Evolutionary conservation across 2,329 filamentous ascomycete genomes (phyloP).

Genomic region (Hypoxylon sp.): DNA sequence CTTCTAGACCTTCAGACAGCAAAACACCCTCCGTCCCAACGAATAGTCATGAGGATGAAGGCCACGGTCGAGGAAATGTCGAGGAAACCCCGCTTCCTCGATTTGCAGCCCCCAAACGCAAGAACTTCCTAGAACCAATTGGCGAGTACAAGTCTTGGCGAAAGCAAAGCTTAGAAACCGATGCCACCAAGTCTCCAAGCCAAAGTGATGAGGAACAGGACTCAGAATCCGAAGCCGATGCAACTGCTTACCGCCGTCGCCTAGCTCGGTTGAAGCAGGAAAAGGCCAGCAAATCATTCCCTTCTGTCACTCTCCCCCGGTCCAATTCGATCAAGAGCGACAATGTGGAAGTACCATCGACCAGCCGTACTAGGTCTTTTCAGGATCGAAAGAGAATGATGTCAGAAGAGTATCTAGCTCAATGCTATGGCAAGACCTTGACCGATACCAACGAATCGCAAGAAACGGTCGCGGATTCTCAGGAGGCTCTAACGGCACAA

Average conservation of each 20-base stretch:
- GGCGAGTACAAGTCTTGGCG: constrained; percentile 49
- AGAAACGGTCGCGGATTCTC: constrained; percentile 54
- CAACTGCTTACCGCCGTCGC: constrained; percentile 47
- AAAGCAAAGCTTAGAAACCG: constrained; percentile 37
- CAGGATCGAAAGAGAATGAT: constrained; percentile 7
- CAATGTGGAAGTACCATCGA: constrained; percentile 54
- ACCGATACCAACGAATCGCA: constrained; percentile 49
- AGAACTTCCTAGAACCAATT: constrained; percentile 50
- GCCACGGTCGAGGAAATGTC: constrained; percentile 31
- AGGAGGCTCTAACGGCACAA: constrained; percentile 42
- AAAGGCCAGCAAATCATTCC: constrained; percentile 50
- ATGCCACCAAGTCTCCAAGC: constrained; percentile 37
- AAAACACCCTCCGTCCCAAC: constrained; percentile 40
- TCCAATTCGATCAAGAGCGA: constrained; percentile 41
- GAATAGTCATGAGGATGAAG: constrained; percentile 28
- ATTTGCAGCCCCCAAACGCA: constrained; percentile 28
- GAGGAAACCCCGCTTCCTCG: constrained; percentile 40
- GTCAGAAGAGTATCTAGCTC: constrained; percentile 39
- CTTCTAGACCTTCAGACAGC: constrained; percentile 44
- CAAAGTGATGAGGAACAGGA: constrained; percentile 43
- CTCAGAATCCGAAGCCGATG: constrained; percentile 50
- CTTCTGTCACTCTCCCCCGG: constrained; percentile 47
- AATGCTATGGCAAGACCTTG: constrained; percentile 37
- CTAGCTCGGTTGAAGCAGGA: constrained; percentile 50
- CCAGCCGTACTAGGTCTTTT: constrained; percentile 46